Percentiles rank a stretch among this genome's conserved stretches.
These are phyloP conservation scores for Blastobotrys serpentis DNA, from an alignment of 1,139 yeast genomes.

Conservation along the genomic window DNA sequence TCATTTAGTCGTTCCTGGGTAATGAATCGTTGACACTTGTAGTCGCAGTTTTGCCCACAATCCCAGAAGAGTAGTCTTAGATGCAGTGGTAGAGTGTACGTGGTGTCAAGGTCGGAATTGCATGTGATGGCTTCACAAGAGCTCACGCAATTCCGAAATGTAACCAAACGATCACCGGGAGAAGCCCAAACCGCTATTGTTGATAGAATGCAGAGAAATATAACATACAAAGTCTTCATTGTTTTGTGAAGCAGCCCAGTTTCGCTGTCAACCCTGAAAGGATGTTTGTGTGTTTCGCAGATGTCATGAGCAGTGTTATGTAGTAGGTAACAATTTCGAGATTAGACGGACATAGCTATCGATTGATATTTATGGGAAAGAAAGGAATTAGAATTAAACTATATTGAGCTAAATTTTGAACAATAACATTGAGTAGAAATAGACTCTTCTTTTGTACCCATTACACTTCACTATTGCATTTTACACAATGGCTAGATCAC, in stretches of 20 bases:
- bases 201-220: slow-evolving; percentile 1
- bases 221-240: not conserved
- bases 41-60: slow-evolving; percentile 83
- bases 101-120: slow-evolving; percentile 29
- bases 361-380: not conserved
- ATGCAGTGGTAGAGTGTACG: slow-evolving; percentile 45
- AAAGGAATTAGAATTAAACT: too few relatives aligned
- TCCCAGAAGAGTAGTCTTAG: slow-evolving; percentile 66
- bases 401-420: too few relatives aligned
- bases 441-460: too few relatives aligned
- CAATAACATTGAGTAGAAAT: too few relatives aligned
- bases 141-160: slow-evolving; percentile 61
- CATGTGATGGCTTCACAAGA: slow-evolving; percentile 53
- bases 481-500: not conserved
- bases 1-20: slow-evolving; percentile 52
- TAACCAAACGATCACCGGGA: slow-evolving; percentile 74
- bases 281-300: too few relatives aligned
- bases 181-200: slow-evolving; percentile 47
- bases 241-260: too few relatives aligned
- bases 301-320: not conserved
- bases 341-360: not conserved
- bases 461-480: too few relatives aligned
- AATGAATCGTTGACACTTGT: slow-evolving; percentile 78
- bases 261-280: too few relatives aligned
- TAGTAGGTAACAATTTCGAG: not conserved